A percentile compares a stretch with the other conserved stretches of the same genome.
These are phyloP conservation scores for Hypoxylon fuscum DNA, from an alignment of 495 filamentous ascomycete genomes.

Conservation along the genomic window DNA sequence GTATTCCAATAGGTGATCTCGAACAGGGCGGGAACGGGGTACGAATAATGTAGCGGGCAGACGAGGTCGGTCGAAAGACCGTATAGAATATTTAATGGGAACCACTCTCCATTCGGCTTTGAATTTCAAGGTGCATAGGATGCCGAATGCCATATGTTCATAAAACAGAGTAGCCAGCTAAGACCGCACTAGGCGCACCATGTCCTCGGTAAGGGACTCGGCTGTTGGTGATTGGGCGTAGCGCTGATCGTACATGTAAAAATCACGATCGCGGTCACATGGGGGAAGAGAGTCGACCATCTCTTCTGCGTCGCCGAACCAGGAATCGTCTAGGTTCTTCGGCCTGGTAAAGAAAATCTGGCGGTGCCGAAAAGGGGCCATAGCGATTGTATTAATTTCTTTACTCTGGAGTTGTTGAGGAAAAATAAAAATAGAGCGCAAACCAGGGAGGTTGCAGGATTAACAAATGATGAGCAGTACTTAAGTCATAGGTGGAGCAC, in stretches of 20 bases:
- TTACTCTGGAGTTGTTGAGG: not conserved
- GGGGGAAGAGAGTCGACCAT: not conserved
- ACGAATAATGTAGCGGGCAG: not conserved
- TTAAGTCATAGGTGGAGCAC: not conserved
- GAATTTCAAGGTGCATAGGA: not conserved
- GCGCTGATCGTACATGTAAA: not conserved
- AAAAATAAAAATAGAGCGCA: not conserved
- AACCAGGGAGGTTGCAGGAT: not conserved
- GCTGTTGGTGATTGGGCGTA: not conserved
- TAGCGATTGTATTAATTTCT: not conserved
- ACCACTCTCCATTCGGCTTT: not conserved
- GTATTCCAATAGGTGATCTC: conserved; percentile 1
- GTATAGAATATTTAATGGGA: not conserved
- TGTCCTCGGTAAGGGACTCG: not conserved
- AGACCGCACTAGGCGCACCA: not conserved
- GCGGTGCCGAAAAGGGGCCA: conserved; percentile 1
- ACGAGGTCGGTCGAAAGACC: not conserved
- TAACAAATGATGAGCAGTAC: not conserved
- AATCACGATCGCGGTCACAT: not conserved
- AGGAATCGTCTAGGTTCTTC: not conserved
- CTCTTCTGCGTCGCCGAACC: not conserved
- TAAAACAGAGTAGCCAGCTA: conserved; percentile 1
- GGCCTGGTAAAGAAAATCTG: not conserved
- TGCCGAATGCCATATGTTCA: not conserved
- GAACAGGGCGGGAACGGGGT: not conserved